Evolutionary conservation across 768 basidiomycete species (phyloP), one percentile per base, ranked within the genome.

Genomic region (Fomitopsis serialis): DNA sequence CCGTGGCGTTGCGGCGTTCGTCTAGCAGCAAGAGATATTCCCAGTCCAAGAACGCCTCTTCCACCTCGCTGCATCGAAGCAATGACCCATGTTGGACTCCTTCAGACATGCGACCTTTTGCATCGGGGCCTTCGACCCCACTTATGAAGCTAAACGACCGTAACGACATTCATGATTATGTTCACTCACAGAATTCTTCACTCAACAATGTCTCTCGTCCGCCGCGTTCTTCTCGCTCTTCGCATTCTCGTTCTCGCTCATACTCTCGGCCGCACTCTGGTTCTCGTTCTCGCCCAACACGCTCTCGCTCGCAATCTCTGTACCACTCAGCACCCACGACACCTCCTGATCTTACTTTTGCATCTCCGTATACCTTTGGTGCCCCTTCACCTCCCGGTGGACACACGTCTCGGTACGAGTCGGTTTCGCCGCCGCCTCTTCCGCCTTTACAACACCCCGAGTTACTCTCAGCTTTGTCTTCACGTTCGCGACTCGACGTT

Each of bases 381-480:
- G 54, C 67, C 32, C 68, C 67, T 7, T 72, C 74, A 19, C 73
- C 72, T 45, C 25, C 52, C 2, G 44, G 57, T 59, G 37, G 15
- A 5, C 4, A 19, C 47, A 61, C 59, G 32, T 45, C 54, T 47
- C 57, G 37, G 6, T 40, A 17, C 63, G 66, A 59, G 62, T 66
- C 58, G 57, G 67, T 58, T 19, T 62, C 70, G 27, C 74, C 68
- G 3, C 82, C 82, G 9, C 81, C 82, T 13, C 61, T 84, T 34
- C 81, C 82, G n/a, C 72, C 79, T 15, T 72, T 82, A 25, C 67
- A 75, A 50, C 83, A 71, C 55, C 71, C 72, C 25, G 65, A 66
- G 35, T 49, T 71, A 42, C 45, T 63, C 2, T 55, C 61, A 9
- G 56, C 45, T 15, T 56, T 65, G 36, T 55, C 59, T 36, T 62